Percentiles rank a stretch among this genome's conserved stretches.
These are phyloP conservation scores for Gentiana straminea DNA, from an alignment of 257 asterid genomes.

Conservation along the genomic window DNA sequence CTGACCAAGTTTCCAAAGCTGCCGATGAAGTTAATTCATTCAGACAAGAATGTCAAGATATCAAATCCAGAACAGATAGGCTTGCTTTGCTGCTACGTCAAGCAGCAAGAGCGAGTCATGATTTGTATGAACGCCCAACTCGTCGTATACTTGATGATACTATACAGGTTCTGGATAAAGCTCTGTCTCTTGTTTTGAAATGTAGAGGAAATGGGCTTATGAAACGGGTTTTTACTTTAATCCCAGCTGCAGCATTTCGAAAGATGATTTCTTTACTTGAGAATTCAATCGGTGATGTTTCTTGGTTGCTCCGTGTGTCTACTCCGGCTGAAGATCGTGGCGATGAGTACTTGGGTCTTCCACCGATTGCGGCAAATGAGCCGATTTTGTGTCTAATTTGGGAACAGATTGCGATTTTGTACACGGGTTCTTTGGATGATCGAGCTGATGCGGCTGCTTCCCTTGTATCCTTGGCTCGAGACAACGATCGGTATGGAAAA, in stretches of 20 bases:
- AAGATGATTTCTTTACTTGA: constrained; percentile 20
- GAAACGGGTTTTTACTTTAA: constrained; percentile 25
- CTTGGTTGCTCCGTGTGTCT: constrained; percentile 28
- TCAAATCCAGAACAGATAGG: constrained; percentile 29
- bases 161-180: constrained; percentile 23
- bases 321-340: constrained; percentile 20
- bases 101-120: constrained; percentile 33
- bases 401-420: constrained; percentile 27
- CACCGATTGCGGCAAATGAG: constrained; percentile 30
- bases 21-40: constrained; percentile 23
- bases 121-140: constrained; percentile 35
- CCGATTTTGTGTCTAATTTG: constrained; percentile 31
- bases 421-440: constrained; percentile 23
- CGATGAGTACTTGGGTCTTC: constrained; percentile 22
- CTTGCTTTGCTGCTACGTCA: constrained; percentile 27
- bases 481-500: constrained; percentile 74
- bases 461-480: constrained; percentile 29
- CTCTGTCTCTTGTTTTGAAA: constrained; percentile 17
- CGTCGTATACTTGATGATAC: constrained; percentile 27
- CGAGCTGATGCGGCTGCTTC: constrained; percentile 27
- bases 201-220: constrained; percentile 21
- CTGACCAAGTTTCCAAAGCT: constrained; percentile 32
- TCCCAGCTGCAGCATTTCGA: constrained; percentile 19
- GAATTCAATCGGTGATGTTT: constrained; percentile 26
- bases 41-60: constrained; percentile 24